Evolutionary conservation across 371 early-diverging fungal genomes (phyloP).

Genomic region (Mortierella sp.): DNA sequence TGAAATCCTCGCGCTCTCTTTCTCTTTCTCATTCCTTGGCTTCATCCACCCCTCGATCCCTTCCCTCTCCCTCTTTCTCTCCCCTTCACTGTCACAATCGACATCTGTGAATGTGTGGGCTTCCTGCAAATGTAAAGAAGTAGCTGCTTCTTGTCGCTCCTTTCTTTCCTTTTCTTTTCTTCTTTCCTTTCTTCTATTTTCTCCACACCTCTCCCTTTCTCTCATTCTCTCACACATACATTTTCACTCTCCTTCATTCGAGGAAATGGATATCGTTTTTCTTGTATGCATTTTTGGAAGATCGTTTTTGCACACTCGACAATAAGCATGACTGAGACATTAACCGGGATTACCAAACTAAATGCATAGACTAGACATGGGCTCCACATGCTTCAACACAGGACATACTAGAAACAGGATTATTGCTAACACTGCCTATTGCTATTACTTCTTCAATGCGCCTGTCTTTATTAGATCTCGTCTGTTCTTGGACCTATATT

Average conservation of each 20-base stretch:
- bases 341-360: constrained; percentile 1
- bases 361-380: background rate
- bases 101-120: background rate
- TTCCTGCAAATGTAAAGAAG: background rate
- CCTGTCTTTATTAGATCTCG: constrained; percentile 36
- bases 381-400: background rate
- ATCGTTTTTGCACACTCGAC: background rate
- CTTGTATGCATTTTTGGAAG: background rate
- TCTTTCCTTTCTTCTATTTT: background rate
- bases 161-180: background rate
- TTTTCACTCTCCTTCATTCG: background rate
- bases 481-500: constrained; percentile 50
- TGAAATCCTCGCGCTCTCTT: background rate
- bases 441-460: too few species aligned
- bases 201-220: background rate
- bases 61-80: background rate
- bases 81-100: background rate
- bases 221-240: background rate
- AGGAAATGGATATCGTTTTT: background rate
- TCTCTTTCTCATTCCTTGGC: background rate
- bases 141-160: background rate
- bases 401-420: too few species aligned
- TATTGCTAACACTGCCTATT: too few species aligned
- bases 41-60: background rate
- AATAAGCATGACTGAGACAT: background rate